Conservation (phyloP, 768 basidiomycete genomes). For the Russula virescens region DNA sequence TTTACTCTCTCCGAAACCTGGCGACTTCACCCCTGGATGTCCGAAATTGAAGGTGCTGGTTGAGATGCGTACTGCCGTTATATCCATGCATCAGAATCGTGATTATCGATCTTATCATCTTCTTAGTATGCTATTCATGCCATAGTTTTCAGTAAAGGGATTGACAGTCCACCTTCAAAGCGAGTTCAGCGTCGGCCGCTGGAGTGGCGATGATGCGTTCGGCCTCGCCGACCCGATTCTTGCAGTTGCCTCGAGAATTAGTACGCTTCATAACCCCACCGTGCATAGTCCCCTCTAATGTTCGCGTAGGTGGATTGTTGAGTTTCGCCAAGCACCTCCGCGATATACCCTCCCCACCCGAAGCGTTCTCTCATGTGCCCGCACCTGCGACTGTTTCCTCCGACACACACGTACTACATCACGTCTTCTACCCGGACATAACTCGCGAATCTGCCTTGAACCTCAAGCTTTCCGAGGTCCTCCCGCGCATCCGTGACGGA, state of each 20-base stretch:
- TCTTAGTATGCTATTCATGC: not conserved
- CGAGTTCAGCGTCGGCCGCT: slow-evolving; percentile 42
- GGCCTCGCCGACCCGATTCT: slow-evolving; percentile 34
- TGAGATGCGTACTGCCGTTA: slow-evolving; percentile 24
- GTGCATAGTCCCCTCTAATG: not conserved
- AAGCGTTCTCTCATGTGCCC: slow-evolving; percentile 12
- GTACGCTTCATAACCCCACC: slow-evolving; percentile 26
- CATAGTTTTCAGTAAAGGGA: slow-evolving; percentile 29
- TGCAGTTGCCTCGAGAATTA: slow-evolving; percentile 33
- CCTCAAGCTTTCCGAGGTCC: slow-evolving; percentile 32
- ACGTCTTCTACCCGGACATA: slow-evolving; percentile 29
- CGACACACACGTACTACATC: slow-evolving; percentile 36
- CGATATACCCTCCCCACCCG: slow-evolving; percentile 19
- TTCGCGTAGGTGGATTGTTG: slow-evolving; percentile 33
- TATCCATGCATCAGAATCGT: slow-evolving; percentile 31
- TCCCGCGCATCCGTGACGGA: slow-evolving; percentile 34
- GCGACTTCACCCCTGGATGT: slow-evolving; percentile 25
- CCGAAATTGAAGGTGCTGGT: slow-evolving; percentile 27
- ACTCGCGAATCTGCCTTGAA: slow-evolving; percentile 29
- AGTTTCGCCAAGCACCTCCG: slow-evolving; percentile 32
- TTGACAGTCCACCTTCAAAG: slow-evolving; percentile 34
- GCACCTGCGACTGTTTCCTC: slow-evolving; percentile 23
- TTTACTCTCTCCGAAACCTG: slow-evolving; percentile 25
- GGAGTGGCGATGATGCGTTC: slow-evolving; percentile 40
- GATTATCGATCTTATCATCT: slow-evolving; percentile 2